phyloP scores from a whole-genome alignment of 148 eudicot genomes.

The Camellia granthamiana region DNA sequence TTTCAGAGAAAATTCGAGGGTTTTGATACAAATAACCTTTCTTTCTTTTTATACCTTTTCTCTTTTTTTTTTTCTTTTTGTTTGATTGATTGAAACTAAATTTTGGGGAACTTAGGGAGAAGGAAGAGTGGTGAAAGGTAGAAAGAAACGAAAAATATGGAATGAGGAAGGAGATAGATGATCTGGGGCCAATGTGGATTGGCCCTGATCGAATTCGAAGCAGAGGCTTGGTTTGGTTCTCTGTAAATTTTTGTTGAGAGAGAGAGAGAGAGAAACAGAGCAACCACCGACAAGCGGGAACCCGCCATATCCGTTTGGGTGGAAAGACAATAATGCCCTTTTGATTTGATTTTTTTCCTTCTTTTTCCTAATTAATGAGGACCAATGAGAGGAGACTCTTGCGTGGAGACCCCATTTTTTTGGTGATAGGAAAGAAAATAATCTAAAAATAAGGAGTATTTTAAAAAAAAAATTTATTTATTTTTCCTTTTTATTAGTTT shows the following conservation, averaged over 20 bases:
- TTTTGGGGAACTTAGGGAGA: not conserved
- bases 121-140: not conserved
- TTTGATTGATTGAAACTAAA: too few species aligned
- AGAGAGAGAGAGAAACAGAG: not conserved
- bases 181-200: not conserved
- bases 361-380: too few species aligned
- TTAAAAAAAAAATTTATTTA: too few species aligned
- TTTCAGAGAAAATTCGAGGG: not conserved
- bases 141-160: not conserved
- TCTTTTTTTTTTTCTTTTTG: too few species aligned
- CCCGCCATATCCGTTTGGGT: not conserved
- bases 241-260: not conserved
- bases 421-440: too few species aligned
- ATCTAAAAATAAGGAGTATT: too few species aligned
- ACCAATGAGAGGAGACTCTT: too few species aligned
- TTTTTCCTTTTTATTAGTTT: too few species aligned
- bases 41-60: not conserved
- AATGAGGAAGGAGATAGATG: not conserved
- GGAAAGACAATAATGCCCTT: slow-evolving; percentile 1
- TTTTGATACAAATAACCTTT: not conserved
- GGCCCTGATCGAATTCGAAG: not conserved
- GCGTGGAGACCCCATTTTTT: too few species aligned
- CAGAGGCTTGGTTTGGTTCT: not conserved
- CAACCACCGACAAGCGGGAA: not conserved
- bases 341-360: not conserved